Conservation (phyloP, 2,329 filamentous ascomycete species). For the Colletotrichum sp. region DNA sequence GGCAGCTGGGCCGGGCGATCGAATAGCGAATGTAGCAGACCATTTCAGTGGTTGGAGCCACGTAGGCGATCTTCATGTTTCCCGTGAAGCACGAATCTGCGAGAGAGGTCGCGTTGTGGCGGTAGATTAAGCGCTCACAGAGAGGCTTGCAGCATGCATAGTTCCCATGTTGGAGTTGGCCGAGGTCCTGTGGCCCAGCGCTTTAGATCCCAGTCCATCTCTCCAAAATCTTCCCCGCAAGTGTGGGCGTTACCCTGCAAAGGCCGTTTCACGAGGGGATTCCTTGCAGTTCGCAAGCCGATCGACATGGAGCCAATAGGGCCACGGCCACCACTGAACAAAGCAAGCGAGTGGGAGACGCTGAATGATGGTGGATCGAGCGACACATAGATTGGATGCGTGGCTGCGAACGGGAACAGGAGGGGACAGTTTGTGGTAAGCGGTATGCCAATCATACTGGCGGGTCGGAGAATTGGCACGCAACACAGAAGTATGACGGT, state of each 20-base stretch:
- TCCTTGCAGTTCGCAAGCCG: neutral
- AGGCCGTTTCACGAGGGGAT: slow-evolving; percentile 3
- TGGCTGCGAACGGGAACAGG: neutral
- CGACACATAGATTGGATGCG: neutral
- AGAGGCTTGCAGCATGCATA: slow-evolving; percentile 1
- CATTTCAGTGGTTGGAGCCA: slow-evolving; percentile 14
- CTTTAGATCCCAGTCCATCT: neutral
- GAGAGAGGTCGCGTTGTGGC: neutral
- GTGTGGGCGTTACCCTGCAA: neutral
- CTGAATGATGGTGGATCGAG: neutral
- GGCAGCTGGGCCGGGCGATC: neutral
- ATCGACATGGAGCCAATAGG: neutral
- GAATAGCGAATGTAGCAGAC: slow-evolving; percentile 1
- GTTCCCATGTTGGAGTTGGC: neutral
- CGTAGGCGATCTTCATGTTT: slow-evolving; percentile 6
- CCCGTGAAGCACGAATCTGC: neutral
- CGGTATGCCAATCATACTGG: neutral
- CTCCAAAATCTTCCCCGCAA: neutral
- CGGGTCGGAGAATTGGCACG: neutral
- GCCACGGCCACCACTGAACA: neutral
- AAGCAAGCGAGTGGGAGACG: neutral
- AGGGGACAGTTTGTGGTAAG: neutral
- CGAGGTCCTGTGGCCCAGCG: neutral
- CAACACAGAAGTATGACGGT: neutral
- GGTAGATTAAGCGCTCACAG: slow-evolving; percentile 10